Evolutionary conservation across 768 basidiomycete genomes (phyloP), one percentile per base, ranked within the genome.

Genomic region (Kwoniella sp.): DNA sequence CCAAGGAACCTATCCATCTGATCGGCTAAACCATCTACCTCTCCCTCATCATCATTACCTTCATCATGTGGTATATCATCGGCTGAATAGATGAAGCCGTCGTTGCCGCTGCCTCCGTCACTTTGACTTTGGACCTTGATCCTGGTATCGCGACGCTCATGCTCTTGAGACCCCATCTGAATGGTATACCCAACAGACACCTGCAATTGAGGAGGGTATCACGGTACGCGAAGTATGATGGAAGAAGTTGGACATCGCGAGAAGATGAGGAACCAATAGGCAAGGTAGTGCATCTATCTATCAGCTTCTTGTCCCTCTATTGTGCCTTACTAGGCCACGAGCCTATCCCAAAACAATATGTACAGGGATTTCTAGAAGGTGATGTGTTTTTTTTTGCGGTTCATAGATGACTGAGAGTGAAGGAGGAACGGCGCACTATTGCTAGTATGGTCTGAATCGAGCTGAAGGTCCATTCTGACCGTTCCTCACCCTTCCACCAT

Each of bases 391-490:
- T n/a, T n/a, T n/a, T n/a, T n/a, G n/a, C n/a, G n/a, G n/a, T n/a
- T n/a, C n/a, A n/a, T n/a, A n/a, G n/a, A n/a, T n/a, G n/a, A n/a
- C n/a, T n/a, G n/a, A n/a, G n/a, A n/a, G n/a, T n/a, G n/a, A n/a
- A n/a, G 17, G 40, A 44, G 8, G 10, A 44, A 9, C 17, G 40
- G 8, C 17, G 40, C 40, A 44, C 40, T 33, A 33, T 6, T 13
- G 13, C 46, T 59, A 68, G 55, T 77, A 77, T 19, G 76, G 76
- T 47, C 73, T 64, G 55, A 71, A 77, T 47, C 76, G 53, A 30
- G 73, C 71, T n/a, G 55, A 64, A 4, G 76, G 76, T 64, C 76
- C 76, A 60, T 73, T 73, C 55, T 73, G 72, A 64, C 68, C 69
- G 59, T 69, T 73, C 60, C 76, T 74, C 61, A 77, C 69, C 68